phyloP scores from a whole-genome alignment of 495 filamentous ascomycete species.

The Aspergillus affinis region DNA sequence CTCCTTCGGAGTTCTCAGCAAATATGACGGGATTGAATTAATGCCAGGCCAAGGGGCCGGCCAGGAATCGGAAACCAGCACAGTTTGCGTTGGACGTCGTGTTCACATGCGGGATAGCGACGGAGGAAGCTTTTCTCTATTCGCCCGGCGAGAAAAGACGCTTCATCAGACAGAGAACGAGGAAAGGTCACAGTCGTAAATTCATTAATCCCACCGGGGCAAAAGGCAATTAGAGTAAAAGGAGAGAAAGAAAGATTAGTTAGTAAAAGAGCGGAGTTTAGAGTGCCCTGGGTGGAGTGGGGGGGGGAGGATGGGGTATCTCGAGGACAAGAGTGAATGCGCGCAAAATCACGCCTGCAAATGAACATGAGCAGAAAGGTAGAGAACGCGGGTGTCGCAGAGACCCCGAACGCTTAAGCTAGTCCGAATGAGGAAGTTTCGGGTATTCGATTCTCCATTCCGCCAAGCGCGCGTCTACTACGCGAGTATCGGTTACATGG shows the following conservation, averaged over 20 bases:
- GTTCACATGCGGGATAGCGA: conserved; percentile 52
- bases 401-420: conserved; percentile 45
- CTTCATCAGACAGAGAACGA: conserved; percentile 30
- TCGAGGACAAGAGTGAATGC: conserved; percentile 59
- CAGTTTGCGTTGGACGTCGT: conserved; percentile 24
- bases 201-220: conserved; percentile 30
- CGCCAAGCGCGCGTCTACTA: conserved; percentile 19
- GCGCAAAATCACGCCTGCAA: conserved; percentile 36
- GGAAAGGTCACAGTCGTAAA: conserved; percentile 29
- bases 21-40: conserved; percentile 22
- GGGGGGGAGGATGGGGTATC: conserved; percentile 57
- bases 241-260: conserved; percentile 43
- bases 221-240: conserved; percentile 62
- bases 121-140: conserved; percentile 40
- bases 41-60: conserved; percentile 48
- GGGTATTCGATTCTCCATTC: conserved; percentile 31
- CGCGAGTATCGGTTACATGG: conserved; percentile 1
- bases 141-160: conserved; percentile 54
- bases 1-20: conserved; percentile 29
- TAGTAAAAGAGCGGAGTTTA: conserved; percentile 42
- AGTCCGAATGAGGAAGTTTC: conserved; percentile 36
- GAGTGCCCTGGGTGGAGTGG: conserved; percentile 35
- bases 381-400: conserved; percentile 40
- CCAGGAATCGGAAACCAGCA: conserved; percentile 33
- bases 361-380: conserved; percentile 33